Base-by-base conservation (phyloP, 352 stramenopile genomes). In the Phytophthora multivora region DNA sequence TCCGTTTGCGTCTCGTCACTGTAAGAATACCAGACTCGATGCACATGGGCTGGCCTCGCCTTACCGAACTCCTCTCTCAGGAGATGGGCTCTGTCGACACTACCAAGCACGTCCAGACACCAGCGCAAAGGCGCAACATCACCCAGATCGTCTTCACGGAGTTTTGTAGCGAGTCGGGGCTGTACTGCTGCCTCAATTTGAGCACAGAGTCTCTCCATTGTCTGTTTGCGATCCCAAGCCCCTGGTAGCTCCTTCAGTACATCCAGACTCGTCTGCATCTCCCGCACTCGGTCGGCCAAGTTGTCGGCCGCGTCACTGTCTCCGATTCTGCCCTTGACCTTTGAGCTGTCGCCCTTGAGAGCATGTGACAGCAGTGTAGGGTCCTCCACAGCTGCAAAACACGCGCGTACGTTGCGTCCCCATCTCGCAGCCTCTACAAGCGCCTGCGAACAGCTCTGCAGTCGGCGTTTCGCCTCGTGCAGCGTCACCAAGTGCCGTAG, bases 341-440 rank as follows among this genome's bases (percentile, higher is more conserved):
- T 43, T 2, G 16, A 19, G n/a, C 12, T 23, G 9, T 49, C 45
- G 21, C 62, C 49, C 10, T 62, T 60, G 18, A 67, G 35, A 13
- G 50, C 56, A 18, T 59, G 30, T 4, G 40, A 55, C 36, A 73
- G 39, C 25, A 71, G 41, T 40, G 59, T 54, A 21, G 70, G 62
- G 39, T 85, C 73, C 18, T 91, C 83, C 19, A 89, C 66, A 0
- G 62, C 58, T 4, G 72, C 59, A 9, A 75, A 75, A 55, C 83
- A 89, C 8, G 66, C 46, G 26, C 80, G 79, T 12, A 88, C 81
- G 56, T 91, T 88, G 60, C 75, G 78, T 28, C 75, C 77, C 83
- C 83, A 93, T 25, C 70, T 70, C 16, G 80, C 76, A 19, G 83
- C 81, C 59, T 93, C 79, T 4, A 88, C 71, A n/a, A 93, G 78